Base-by-base conservation (phyloP, 202 grass and related monocot species). In the Cymbopogon flexuosus region DNA sequence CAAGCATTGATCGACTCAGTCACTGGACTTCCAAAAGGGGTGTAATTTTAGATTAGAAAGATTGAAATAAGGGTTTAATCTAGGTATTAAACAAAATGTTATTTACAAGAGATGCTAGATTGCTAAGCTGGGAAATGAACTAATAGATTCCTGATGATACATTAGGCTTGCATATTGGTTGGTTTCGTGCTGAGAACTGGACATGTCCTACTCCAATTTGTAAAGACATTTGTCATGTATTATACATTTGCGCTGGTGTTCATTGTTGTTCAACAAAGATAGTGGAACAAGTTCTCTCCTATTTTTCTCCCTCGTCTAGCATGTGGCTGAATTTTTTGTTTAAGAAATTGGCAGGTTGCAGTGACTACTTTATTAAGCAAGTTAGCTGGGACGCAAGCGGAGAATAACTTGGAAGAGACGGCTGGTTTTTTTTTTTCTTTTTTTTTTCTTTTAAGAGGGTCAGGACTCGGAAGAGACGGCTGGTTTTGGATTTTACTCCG, bases 1-100 rank as follows among this genome's bases (percentile, higher is more conserved):
- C 79, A 81, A 23, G 72, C 87, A 2, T 74, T 97, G 75, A 86
- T 97, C 23, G 84, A 85, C 90, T 73, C 91, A 4, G 52, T 86
- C 49, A 97, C 72, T 1, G 92, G 94, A 31, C 80, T 87, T 37
- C 91, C 91, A 2, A 90, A 97, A 84, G 89, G 83, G 78, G 27
- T 88, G 56, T 88, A 70, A 76, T 23, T n/a, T 33, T 34, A 65
- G 59, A 22, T 42, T 29, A 64, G 41, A 40, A 27, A 27, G 27
- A 5, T 79, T 54, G 31, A 30, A 62, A 29, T 62, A 62, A 29
- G 23, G 59, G 59, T 29, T 62, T 29, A 12, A 14, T 4, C 19
- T 9, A 10, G 19, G 1, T 8, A 58, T 58, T 23, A 58, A 22
- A 23, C 19, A 58, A 22, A 62, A 14, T 13, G 10, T 4, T 14